Base-by-base conservation (phyloP, 1,139 yeast genomes). In the Geotrichum fermentans region DNA sequence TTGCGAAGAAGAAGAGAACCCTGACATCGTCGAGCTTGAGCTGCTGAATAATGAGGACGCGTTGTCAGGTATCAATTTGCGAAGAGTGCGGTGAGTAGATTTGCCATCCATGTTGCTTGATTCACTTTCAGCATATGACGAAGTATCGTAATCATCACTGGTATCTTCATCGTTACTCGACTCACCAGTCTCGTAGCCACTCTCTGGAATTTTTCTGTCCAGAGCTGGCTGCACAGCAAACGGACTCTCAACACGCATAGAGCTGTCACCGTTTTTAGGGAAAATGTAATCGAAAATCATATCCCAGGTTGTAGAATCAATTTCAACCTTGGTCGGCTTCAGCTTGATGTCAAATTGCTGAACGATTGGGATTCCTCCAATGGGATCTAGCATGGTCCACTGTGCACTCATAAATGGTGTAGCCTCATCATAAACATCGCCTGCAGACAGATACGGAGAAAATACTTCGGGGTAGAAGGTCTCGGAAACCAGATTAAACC, bases 311-410 rank as follows among this genome's bases (percentile, higher is more conserved):
- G 70, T 68, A 59, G 82, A 81, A 58, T 89, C 96, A 57, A 89
- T 68, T 59, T 84, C 88, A 30, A 89, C 69, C 55, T 79, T 77
- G 48, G 88, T 62, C 0, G 97, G 96, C 55, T 78, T 79, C 34
- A 86, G 62, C 3, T 69, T 58, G 40, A 78, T 70, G 13, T 69
- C 67, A 52, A 79, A 70, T 40, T 74, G 70, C 21, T 75, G 77
- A 58, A 89, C 68, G 28, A 87, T 79, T 0, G 82, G 75, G 43
- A 89, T 89, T 2, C 97, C 97, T 4, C 96, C 97, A 49, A 89
- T 85, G 0, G 95, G 87, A 35, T 79, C 82, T 42, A 83, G 71
- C 75, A 83, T 73, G 7, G 78, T 75, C 97, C 97, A 89, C 14
- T 73, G 71, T 45, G 84, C 70, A 33, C 71, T 66, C 11, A 86